Evolutionary conservation across 352 stramenopile species (phyloP), one percentile per base, ranked within the genome.

Genomic region (Peronospora destructor): DNA sequence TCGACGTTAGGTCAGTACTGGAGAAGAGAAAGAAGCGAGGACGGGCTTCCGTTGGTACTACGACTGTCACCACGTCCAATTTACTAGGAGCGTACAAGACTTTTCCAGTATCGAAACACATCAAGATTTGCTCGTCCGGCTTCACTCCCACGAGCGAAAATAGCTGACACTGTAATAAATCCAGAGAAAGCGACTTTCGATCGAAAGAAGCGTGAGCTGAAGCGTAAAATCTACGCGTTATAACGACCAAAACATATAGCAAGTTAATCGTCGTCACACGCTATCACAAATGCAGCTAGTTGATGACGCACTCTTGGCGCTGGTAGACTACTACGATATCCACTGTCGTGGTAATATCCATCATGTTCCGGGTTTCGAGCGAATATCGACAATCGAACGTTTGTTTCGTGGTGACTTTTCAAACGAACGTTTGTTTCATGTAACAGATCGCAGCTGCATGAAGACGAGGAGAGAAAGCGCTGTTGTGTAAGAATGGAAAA

Each of bases 91-190:
- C 49, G 14, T 56, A 60, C 11, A 86, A 30, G 16, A 86, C 54
- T 33, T 74, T 46, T 4, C 73, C 70, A 23, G 23, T 59, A 4
- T 49, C 56, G 2, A 59, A 72, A 6, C 67, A 84, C 13, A 86
- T 38, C 32, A 87, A 56, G 23, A 72, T 51, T 47, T 90, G 78
- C 13, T 84, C 66, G 4, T 84, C 66, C 0, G 74, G 72, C 9
- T 71, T 51, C n/a, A 84, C 41, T 4, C 72, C 76, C 12, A 81
- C 13, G 12, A 90, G 76, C 39, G 78, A 90, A 29, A 90, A 50
- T 14, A 90, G 53, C 45, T 87, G 76, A 41, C 71, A 84, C 56
- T 86, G 78, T 35, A 87, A 50, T 56, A 90, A 45, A 40, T 86
- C 76, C 4, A 83, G 48, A 19, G 61, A 45, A 29, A 89, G 49